Base-by-base conservation (phyloP, 805 yeast genomes). In the Kuraishia borneana region DNA sequence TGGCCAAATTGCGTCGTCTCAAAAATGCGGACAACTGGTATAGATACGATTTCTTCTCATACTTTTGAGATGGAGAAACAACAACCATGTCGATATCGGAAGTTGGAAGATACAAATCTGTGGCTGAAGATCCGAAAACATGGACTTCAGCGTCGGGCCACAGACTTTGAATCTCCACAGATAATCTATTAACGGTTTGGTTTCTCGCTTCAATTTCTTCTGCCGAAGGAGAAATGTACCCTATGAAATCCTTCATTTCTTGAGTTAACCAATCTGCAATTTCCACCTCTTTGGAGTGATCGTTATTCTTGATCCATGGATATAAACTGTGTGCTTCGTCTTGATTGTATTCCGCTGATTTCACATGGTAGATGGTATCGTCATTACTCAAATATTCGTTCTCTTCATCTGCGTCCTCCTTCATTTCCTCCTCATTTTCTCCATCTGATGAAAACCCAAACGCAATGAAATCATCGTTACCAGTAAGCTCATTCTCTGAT, bases 31-130 rank as follows among this genome's bases (percentile, higher is more conserved):
- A 76, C 8, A 89, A 61, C 45, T 76, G 77, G 51, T 78, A 87
- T 31, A 89, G 56, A 18, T 72, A 61, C n/a, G 74, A 65, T 48
- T 83, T 70, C 38, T 68, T 70, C 45, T 73, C 85, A 44, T 71
- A 67, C 41, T 65, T 70, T 2, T 78, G 76, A 10, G 61, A 56
- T 13, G 65, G 56, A 17, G 94, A 80, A 3, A 78, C 63, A 18
- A 89, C 71, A 30, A 88, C 96, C 76, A 92, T 78, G 55, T 89
- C 98, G 21, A 89, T 85, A 63, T 89, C 98, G 0, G 96, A 84
- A 2, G 95, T 95, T 0, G 97, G 97, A 13, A 89, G 63, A 50
- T 87, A 89, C 40, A 89, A 60, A 50, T 88, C 96, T 0, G 96
- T 88, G 0, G 97, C 95, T 53, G 73, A 83, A 0, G 96, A 88